Evolutionary conservation across 495 filamentous ascomycete species (phyloP).

Genomic region (Aspergillus ostianus): DNA sequence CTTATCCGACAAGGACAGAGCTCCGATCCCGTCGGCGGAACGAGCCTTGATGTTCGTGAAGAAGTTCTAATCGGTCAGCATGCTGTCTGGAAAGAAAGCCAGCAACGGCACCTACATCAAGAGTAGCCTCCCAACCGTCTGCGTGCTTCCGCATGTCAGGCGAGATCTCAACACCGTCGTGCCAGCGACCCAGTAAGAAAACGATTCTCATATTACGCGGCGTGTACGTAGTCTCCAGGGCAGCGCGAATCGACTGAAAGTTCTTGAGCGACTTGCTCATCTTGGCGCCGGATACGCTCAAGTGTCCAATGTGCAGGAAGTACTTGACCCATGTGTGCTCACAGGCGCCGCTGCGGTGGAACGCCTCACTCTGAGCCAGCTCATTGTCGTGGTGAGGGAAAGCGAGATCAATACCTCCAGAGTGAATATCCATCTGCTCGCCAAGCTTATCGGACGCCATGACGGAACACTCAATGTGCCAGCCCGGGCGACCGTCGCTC

Average conservation of each 20-base stretch:
- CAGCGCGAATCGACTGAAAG: slow-evolving; percentile 91
- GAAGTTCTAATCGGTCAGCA: slow-evolving; percentile 57
- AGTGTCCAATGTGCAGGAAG: slow-evolving; percentile 94
- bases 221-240: slow-evolving; percentile 69
- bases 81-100: not conserved
- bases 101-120: slow-evolving; percentile 42
- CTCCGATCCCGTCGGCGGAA: slow-evolving; percentile 11
- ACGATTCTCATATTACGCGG: slow-evolving; percentile 78
- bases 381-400: slow-evolving; percentile 99
- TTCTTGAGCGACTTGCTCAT: slow-evolving; percentile 97
- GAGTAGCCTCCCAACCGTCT: slow-evolving; percentile 73
- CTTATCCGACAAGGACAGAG: slow-evolving; percentile 31
- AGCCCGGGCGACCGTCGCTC: slow-evolving; percentile 86
- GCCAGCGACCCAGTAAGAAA: slow-evolving; percentile 86
- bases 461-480: slow-evolving; percentile 98
- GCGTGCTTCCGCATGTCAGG: slow-evolving; percentile 72
- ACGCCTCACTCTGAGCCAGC: slow-evolving; percentile 90
- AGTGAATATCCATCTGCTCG: slow-evolving; percentile 84
- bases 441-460: slow-evolving; percentile 91
- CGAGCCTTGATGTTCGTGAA: slow-evolving; percentile 69
- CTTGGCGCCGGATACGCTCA: slow-evolving; percentile 85
- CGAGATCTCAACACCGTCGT: slow-evolving; percentile 87
- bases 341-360: slow-evolving; percentile 51
- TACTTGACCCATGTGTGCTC: slow-evolving; percentile 87
- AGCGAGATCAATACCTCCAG: slow-evolving; percentile 86